Conservation (phyloP, 2,329 filamentous ascomycete genomes). For the Mycosphaerella sp. region DNA sequence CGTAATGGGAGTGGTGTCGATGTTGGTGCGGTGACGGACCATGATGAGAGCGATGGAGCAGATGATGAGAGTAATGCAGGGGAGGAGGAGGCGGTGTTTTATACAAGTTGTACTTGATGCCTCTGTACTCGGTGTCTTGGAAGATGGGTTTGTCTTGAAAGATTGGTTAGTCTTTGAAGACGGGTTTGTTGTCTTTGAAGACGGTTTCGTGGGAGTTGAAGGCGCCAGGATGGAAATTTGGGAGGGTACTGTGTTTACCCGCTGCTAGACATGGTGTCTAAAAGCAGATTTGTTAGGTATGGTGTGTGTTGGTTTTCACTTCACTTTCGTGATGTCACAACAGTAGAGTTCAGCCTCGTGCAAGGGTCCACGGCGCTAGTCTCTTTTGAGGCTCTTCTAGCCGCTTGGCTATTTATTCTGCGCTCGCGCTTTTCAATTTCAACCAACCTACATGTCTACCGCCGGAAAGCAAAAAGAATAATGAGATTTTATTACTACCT, state of each 20-base stretch:
- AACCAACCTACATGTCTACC: no score
- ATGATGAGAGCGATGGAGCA: conserved; percentile 16
- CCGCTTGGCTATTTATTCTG: no score
- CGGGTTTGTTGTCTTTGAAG: background rate
- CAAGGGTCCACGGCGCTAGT: background rate
- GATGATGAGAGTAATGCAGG: conserved; percentile 10
- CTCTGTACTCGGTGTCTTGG: background rate
- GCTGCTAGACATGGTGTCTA: background rate
- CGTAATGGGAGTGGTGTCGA: conserved; percentile 32
- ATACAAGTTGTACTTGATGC: no score
- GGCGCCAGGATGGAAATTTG: conserved; percentile 2
- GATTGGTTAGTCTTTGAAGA: no score
- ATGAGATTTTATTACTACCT: no score
- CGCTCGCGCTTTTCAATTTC: no score
- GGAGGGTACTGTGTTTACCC: background rate
- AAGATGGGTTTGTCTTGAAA: background rate
- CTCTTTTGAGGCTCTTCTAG: no score
- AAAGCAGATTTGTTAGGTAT: background rate
- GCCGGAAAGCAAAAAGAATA: no score
- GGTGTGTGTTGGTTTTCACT: background rate
- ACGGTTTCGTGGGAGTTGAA: background rate
- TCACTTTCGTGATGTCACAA: background rate
- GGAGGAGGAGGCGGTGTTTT: background rate
- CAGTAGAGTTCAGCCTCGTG: background rate
- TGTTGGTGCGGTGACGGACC: conserved; percentile 13